phyloP scores from a whole-genome alignment of 2,329 filamentous ascomycete genomes.

The Epichloe sylvatica region DNA sequence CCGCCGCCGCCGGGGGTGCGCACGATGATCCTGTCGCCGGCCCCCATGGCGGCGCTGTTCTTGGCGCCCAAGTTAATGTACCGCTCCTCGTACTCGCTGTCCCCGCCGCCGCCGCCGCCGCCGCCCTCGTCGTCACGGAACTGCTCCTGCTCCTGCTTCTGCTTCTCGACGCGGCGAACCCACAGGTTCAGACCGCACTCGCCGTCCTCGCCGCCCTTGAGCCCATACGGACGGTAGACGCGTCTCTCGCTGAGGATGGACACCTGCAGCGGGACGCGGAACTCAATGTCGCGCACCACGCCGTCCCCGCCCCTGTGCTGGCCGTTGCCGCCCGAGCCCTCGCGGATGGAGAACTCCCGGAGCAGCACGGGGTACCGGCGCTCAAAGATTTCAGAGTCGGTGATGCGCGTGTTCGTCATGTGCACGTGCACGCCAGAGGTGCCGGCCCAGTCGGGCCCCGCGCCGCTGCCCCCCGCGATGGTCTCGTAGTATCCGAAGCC shows the following conservation, averaged over 20 bases:
- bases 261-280: slow-evolving; percentile 61
- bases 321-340: slow-evolving; percentile 49
- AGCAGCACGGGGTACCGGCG: slow-evolving; percentile 56
- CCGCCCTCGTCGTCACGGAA: slow-evolving; percentile 21
- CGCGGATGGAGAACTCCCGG: slow-evolving; percentile 52
- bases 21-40: slow-evolving; percentile 65
- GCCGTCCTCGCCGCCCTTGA: slow-evolving; percentile 70
- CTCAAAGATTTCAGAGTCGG: slow-evolving; percentile 31
- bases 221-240: slow-evolving; percentile 53
- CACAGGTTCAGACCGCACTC: slow-evolving; percentile 73
- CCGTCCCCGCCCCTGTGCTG: slow-evolving; percentile 59
- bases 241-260: slow-evolving; percentile 64
- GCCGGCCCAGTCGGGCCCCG: slow-evolving; percentile 40
- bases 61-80: slow-evolving; percentile 64
- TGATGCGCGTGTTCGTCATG: slow-evolving; percentile 74
- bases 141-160: slow-evolving; percentile 17
- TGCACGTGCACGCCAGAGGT: slow-evolving; percentile 31
- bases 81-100: slow-evolving; percentile 40
- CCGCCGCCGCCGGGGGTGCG: slow-evolving; percentile 67
- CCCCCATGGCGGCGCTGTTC: slow-evolving; percentile 63
- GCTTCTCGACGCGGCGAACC: slow-evolving; percentile 56
- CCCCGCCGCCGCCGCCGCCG: slow-evolving; percentile 14
- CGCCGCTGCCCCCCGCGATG: slow-evolving; percentile 48
- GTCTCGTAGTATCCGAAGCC: slow-evolving; percentile 48
- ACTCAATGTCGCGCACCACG: slow-evolving; percentile 65